Base-by-base conservation (phyloP, 2,329 filamentous ascomycete genomes). In the Penicillium oxalicum region DNA sequence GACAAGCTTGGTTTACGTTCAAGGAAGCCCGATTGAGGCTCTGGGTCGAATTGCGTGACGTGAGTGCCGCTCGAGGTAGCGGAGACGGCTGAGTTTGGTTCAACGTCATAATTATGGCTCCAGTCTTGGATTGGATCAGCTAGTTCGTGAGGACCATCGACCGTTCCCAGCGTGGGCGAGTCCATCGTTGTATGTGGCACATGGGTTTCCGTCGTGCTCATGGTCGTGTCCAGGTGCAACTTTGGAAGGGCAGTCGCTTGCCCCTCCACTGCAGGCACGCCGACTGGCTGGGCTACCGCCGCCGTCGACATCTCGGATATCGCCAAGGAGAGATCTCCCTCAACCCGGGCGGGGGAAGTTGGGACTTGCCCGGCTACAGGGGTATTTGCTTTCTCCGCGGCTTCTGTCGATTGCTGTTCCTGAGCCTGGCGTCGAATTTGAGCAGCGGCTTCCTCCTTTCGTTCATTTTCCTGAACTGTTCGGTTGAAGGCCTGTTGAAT, bases 401-500 rank as follows among this genome's bases (percentile, higher is more conserved):
- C 48, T 52, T 70, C 57, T 78, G 74, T 61, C 76, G 66, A 54
- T 79, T 77, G 62, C 74, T 73, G 59, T 69, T 77, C 60, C 57
- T 60, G 56, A 53, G 62, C 58, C 53, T 60, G 53, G 57, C 67
- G 64, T 61, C 67, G 63, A 53, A 75, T 78, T 52, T 81, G 77
- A 24, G 76, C 77, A 32, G 78, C 78, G 44, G 63, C 76, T 71
- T 61, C 76, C 50, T 79, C 83, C 62, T 87, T 83, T 54, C 67
- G 60, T 47, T 70, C 63, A 59, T 74, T 86, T 62, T 88, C 86
- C 54, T 85, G 80, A 41, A 93, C 83, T n/a, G 86, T 88, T 64
- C 87, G 88, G 58, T 83, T 91, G 67, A 94, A 91, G 11, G 88
- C 89, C 48, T 89, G 81, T 58, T 91, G 86, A 60, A 95, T 94